These are phyloP conservation scores for Globisporangium viniferum DNA, from an alignment of 352 stramenopile species.

Conservation along the genomic window DNA sequence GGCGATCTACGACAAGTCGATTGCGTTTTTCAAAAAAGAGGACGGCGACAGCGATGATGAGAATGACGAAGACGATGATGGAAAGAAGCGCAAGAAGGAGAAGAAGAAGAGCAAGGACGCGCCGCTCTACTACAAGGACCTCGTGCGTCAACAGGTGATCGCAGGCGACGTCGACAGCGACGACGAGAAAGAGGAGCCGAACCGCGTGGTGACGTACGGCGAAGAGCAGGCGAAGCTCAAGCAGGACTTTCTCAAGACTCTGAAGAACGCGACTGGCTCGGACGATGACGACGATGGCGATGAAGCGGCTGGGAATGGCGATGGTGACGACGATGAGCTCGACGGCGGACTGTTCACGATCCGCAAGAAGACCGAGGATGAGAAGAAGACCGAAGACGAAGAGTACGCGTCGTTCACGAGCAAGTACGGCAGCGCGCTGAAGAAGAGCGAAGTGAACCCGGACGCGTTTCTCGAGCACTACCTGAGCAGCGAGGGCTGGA, in stretches of 20 bases:
- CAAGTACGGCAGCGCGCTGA: constrained; percentile 63
- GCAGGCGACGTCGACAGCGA: constrained; percentile 68
- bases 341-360: constrained; percentile 74
- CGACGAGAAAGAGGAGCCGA: constrained; percentile 68
- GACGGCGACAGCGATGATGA: constrained; percentile 24
- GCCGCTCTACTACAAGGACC: constrained; percentile 92
- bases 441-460: constrained; percentile 59
- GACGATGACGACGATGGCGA: constrained; percentile 26
- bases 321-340: constrained; percentile 56
- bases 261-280: constrained; percentile 27
- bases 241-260: constrained; percentile 55
- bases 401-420: constrained; percentile 58
- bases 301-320: constrained; percentile 13
- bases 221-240: constrained; percentile 74
- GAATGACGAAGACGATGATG: constrained; percentile 22
- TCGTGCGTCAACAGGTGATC: constrained; percentile 94
- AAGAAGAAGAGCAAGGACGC: constrained; percentile 30
- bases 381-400: constrained; percentile 65
- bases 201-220: constrained; percentile 51
- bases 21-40: constrained; percentile 85
- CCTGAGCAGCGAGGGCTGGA: constrained; percentile 76
- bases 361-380: constrained; percentile 57
- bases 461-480: constrained; percentile 83
- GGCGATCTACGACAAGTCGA: constrained; percentile 89
- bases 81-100: constrained; percentile 20